Evolutionary conservation across 805 yeast genomes (phyloP), one percentile per base, ranked within the genome.

Genomic region (Pichia rugopelliculosa): DNA sequence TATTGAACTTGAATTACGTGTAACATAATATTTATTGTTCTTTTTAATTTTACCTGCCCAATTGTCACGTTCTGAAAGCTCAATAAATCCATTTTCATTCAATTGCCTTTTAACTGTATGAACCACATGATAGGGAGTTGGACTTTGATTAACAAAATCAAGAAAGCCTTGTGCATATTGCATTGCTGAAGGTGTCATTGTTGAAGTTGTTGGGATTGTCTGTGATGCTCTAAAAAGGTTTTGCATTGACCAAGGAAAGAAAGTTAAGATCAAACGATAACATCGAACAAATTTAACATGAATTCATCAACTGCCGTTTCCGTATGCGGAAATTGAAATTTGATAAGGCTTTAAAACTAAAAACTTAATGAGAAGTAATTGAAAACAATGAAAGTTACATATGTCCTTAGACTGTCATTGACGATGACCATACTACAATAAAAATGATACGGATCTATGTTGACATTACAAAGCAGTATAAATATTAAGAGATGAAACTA

Each of bases 41-140:
- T 71, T 69, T 39, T 64, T 54, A 18, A 84, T 66, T 18, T 64
- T 57, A 1, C 77, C 76, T 12, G 74, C 71, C 97, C 97, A 91
- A 34, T 71, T 62, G 11, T 74, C 71, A 39, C 87, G 74, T 65
- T 91, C 98, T 21, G 76, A 70, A 24, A 93, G 64, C 63, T 85
- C 93, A 11, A 61, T 62, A 61, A 87, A 91, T 0, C 95, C 96
- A n/a, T 79, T 76, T 3, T 65, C 61, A 3, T 61, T 47, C 30
- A 91, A 72, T 44, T 71, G 66, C n/a, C 63, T 54, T 57, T 82
- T 82, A 39, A 82, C 79, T 23, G 77, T 75, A 42, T 77, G 75
- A 9, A 90, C 96, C 0, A 89, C 96, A 65, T 93, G 98, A 64
- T 89, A 91, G 0, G 98, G 98, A 0, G 98, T 83, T 17, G 96